phyloP scores from a whole-genome alignment of 1,284 basidiomycete species.

The Kwoniella shivajii region DNA sequence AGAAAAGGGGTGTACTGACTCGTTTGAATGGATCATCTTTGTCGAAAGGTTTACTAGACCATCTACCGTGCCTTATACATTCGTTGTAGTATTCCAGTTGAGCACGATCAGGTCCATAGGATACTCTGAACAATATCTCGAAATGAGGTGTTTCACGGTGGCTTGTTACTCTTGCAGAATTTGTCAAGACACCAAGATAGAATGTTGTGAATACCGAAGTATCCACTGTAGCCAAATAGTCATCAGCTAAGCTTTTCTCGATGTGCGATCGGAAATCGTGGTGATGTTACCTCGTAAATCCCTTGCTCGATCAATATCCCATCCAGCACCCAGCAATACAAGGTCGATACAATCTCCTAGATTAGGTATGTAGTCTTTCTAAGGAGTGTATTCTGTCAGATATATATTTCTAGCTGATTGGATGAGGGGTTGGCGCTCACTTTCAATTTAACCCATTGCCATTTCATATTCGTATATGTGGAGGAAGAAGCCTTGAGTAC shows the following conservation, averaged over 20 bases:
- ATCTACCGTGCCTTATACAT: conserved; percentile 59
- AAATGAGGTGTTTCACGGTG: conserved; percentile 60
- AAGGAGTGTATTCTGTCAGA: conserved; percentile 25
- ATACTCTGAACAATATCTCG: conserved; percentile 69
- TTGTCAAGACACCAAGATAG: conserved; percentile 62
- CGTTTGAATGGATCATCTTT: conserved; percentile 41
- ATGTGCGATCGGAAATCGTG: not conserved
- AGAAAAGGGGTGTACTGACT: conserved; percentile 23
- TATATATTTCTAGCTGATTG: too few relatives aligned
- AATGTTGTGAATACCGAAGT: conserved; percentile 74
- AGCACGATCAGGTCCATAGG: conserved; percentile 69
- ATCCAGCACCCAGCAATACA: conserved; percentile 70
- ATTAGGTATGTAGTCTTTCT: conserved; percentile 80
- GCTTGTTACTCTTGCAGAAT: conserved; percentile 25
- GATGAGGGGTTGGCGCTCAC: conserved; percentile 15
- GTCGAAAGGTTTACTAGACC: conserved; percentile 39
- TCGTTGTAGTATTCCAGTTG: conserved; percentile 72
- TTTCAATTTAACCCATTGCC: conserved; percentile 77
- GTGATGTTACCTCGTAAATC: conserved; percentile 66
- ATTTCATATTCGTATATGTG: conserved; percentile 63
- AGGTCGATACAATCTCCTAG: conserved; percentile 81
- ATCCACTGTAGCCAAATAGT: conserved; percentile 60
- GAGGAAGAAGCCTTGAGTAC: conserved; percentile 75
- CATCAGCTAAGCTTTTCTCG: not conserved
- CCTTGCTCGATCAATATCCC: conserved; percentile 74